Base-by-base conservation (phyloP, 768 basidiomycete genomes). In the Flagelloscypha sp. region DNA sequence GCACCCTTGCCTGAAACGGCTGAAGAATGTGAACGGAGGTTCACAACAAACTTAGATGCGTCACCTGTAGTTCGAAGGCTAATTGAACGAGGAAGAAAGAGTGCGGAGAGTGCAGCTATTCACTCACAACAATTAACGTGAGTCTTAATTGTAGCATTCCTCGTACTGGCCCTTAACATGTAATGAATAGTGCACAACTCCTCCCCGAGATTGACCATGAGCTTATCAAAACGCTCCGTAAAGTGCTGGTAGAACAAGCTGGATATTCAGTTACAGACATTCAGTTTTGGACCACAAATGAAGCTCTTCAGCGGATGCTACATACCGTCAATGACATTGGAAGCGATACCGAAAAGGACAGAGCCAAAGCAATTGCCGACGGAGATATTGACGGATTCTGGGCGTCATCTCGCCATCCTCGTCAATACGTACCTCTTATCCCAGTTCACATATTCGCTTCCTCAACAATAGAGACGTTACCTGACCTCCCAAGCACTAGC, bases 271-370 rank as follows among this genome's bases (percentile, higher is more conserved):
- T 33, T 3, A 1, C 39, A 9, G 41, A 53, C 2, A 61, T 84
- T 6, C 65, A 72, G 29, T 88, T 90, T 41, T 94, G 85, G 84
- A 79, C 84, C 5, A 92, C 87, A 0, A 52, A 55, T 0, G 88
- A 90, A 51, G 87, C 86, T 0, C 72, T 73, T 27, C 68, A 74
- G 32, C 71, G 87, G 4, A 82, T 79, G 47, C 58, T 80, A 13
- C 66, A 73, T n/a, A 90, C 92, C 37, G 76, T 88, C 4, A 64
- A 67, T 23, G 85, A 84, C 51, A 86, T 94, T 24, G 88, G 85
- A 1, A 86, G 87, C 0, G 59, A 65, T 4, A 59, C 58, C 40
- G 88, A 92, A 57, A 74, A 67, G 42, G 62, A 63, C 9, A 66
- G 88, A 22, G 78, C 76, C 0, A 60, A 64, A 22, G 80, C 76